These are phyloP conservation scores for Pseudocercospora fuligena DNA, from an alignment of 2,329 filamentous ascomycete species.

Conservation along the genomic window DNA sequence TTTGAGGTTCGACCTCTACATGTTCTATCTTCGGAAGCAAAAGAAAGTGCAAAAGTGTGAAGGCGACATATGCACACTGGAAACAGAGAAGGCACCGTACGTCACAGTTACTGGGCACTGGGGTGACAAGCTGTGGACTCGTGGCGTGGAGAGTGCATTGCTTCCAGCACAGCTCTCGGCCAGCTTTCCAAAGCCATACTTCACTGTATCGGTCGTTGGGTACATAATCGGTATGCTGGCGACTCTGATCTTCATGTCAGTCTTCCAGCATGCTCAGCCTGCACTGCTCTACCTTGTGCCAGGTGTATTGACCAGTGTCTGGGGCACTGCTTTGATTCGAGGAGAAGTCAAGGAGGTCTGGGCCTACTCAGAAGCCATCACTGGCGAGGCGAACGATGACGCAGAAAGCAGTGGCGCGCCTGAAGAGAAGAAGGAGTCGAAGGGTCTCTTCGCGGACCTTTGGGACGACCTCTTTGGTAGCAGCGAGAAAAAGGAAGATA, in stretches of 20 bases:
- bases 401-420: constrained; percentile 26
- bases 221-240: constrained; percentile 78
- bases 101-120: constrained; percentile 68
- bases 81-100: constrained; percentile 47
- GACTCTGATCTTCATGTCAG: constrained; percentile 76
- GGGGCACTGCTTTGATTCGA: constrained; percentile 71
- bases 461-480: constrained; percentile 21
- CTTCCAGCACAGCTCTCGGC: constrained; percentile 40
- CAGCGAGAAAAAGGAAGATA: background rate
- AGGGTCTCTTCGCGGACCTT: constrained; percentile 19
- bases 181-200: constrained; percentile 82
- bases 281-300: constrained; percentile 92
- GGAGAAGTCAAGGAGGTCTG: constrained; percentile 79
- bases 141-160: constrained; percentile 30
- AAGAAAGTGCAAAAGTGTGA: constrained; percentile 49
- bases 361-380: constrained; percentile 73
- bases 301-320: constrained; percentile 74
- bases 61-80: constrained; percentile 25
- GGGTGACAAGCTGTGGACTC: constrained; percentile 83
- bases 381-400: constrained; percentile 45
- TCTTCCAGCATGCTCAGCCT: constrained; percentile 82
- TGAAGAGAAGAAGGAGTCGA: constrained; percentile 19
- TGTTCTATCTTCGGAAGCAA: constrained; percentile 75
- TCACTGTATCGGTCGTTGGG: constrained; percentile 74
- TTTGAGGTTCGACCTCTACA: constrained; percentile 87